phyloP scores from a whole-genome alignment of 139 green algal species.

The Astrephomene gubernaculifera region DNA sequence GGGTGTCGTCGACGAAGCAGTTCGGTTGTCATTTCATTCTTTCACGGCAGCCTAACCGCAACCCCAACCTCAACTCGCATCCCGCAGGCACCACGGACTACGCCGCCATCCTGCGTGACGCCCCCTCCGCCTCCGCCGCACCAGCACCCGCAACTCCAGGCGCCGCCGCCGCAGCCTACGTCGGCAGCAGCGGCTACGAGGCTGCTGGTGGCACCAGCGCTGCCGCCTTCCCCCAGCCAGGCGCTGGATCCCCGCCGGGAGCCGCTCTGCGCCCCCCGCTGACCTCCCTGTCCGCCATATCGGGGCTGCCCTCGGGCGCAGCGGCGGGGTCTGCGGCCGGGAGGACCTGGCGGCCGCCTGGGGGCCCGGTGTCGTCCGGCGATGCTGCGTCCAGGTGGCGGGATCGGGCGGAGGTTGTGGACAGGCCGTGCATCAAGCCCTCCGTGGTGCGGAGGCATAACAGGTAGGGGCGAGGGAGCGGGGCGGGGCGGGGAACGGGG shows the following conservation, averaged over 20 bases:
- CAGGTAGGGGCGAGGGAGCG: slow-evolving; percentile 7
- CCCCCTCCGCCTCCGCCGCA: background rate
- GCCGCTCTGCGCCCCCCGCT: background rate
- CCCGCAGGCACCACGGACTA: slow-evolving; percentile 26
- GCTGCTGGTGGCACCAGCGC: background rate
- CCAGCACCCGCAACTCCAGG: background rate
- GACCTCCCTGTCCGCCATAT: background rate
- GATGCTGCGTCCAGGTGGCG: background rate
- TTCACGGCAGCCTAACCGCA: too few species aligned
- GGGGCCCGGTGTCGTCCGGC: background rate
- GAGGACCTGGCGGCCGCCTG: background rate
- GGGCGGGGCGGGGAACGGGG: too few species aligned
- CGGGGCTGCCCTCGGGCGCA: background rate
- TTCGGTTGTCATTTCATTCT: too few species aligned
- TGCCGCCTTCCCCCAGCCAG: background rate
- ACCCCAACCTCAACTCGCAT: background rate
- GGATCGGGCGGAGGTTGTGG: background rate
- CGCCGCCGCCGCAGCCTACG: background rate
- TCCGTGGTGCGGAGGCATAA: slow-evolving; percentile 9
- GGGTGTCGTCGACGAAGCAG: too few species aligned
- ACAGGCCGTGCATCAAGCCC: background rate
- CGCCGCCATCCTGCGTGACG: background rate
- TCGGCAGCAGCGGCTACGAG: too few species aligned
- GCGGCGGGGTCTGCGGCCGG: background rate
- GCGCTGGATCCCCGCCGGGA: background rate